Conservation (phyloP, 2,329 filamentous ascomycete genomes). For the Alternaria triticimaculans region DNA sequence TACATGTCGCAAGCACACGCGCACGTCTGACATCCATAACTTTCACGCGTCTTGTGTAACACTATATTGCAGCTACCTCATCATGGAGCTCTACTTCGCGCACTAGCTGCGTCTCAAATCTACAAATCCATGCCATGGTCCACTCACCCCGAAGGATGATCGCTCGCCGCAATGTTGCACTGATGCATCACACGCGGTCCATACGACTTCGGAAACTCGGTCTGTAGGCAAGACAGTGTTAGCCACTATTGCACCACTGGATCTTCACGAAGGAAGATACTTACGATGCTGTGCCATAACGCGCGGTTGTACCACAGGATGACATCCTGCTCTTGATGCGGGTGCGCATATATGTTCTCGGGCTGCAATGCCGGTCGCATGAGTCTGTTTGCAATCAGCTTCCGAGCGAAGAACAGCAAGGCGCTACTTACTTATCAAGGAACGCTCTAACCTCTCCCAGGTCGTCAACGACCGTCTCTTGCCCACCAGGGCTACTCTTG, state of each 20-base stretch:
- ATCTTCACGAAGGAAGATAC: neutral
- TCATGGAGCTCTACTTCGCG: neutral
- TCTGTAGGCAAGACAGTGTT: neutral
- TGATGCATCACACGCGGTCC: conserved; percentile 18
- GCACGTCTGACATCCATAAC: neutral
- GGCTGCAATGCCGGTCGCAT: conserved; percentile 13
- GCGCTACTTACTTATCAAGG: neutral
- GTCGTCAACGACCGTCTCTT: neutral
- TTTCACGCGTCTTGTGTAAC: neutral
- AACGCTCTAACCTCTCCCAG: neutral
- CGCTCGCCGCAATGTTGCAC: conserved; percentile 19
- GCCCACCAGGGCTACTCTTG: neutral
- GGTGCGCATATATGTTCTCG: conserved; percentile 20
- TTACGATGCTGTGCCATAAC: conserved; percentile 21
- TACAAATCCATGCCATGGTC: accelerated
- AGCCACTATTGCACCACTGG: neutral
- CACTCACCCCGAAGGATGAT: conserved; percentile 9
- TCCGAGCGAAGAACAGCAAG: accelerated
- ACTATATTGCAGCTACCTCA: neutral
- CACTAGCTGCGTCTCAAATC: neutral
- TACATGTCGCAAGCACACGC: neutral
- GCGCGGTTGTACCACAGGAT: conserved; percentile 21
- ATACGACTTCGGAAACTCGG: conserved; percentile 17
- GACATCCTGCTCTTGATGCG: conserved; percentile 21
- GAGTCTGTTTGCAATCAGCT: neutral